Evolutionary conservation across 495 filamentous ascomycete species (phyloP).

Genomic region (Aspergillus avenaceus): DNA sequence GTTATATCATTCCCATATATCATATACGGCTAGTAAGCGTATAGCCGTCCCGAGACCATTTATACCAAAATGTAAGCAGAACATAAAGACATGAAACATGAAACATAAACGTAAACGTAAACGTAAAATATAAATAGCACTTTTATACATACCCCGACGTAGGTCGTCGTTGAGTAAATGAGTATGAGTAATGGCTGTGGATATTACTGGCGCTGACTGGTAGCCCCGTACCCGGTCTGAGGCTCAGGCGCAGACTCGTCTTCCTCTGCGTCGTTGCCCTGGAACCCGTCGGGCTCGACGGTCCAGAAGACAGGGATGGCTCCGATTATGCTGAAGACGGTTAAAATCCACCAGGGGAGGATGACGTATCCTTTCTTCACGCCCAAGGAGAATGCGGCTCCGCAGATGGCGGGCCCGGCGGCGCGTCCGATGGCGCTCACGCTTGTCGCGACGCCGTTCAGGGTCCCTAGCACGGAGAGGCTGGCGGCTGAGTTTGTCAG

Average conservation of each 20-base stretch:
- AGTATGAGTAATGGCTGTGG: too few species aligned
- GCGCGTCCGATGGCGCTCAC: constrained; percentile 75
- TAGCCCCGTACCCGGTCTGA: not conserved
- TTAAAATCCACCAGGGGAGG: constrained; percentile 74
- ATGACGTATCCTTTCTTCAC: constrained; percentile 68
- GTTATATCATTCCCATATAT: too few species aligned
- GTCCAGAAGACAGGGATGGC: constrained; percentile 66
- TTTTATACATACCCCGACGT: too few species aligned
- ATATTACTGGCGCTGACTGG: not conserved
- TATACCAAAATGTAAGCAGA: too few species aligned
- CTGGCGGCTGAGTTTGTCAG: constrained; percentile 80
- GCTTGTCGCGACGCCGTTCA: constrained; percentile 85
- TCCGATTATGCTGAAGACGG: constrained; percentile 53
- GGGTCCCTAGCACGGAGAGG: constrained; percentile 72
- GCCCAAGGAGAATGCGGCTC: constrained; percentile 65
- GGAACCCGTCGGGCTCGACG: constrained; percentile 71
- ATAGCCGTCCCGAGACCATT: too few species aligned
- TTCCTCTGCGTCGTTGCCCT: constrained; percentile 29
- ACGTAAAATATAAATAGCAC: too few species aligned
- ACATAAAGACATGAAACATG: too few species aligned
- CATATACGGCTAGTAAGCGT: too few species aligned
- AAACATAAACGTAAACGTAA: too few species aligned
- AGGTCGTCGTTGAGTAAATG: too few species aligned
- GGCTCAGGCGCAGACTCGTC: constrained; percentile 14
- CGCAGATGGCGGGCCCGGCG: constrained; percentile 65